Conservation (phyloP, 257 asterid species). For the Catharanthus roseus region DNA sequence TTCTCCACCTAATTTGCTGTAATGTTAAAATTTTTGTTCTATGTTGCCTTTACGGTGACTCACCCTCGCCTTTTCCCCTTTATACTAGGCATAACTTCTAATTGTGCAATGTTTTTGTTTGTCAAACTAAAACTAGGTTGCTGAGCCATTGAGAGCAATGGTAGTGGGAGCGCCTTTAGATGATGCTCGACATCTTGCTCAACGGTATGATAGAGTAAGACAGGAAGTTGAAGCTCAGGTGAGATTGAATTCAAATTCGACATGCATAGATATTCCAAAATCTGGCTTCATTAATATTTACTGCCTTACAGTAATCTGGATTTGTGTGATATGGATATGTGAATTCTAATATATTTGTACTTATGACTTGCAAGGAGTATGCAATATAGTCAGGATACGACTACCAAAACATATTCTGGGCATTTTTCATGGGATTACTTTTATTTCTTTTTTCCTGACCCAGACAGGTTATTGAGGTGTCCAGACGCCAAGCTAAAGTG, state of each 20-base stretch:
- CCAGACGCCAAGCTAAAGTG: slow-evolving; percentile 51
- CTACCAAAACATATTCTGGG: slow-evolving; percentile 1
- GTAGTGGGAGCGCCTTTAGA: slow-evolving; percentile 99
- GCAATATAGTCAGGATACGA: no score
- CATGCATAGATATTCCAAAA: not conserved
- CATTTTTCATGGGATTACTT: slow-evolving; percentile 6
- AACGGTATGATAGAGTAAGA: slow-evolving; percentile 91
- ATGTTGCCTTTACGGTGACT: not conserved
- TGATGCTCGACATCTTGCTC: slow-evolving; percentile 99
- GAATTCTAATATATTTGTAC: no score
- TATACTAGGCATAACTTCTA: not conserved
- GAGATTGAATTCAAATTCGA: not conserved
- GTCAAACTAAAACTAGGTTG: slow-evolving; percentile 42
- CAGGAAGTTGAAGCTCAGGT: slow-evolving; percentile 99
- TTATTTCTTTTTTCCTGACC: slow-evolving; percentile 17
- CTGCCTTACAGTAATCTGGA: not conserved
- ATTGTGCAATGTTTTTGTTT: not conserved
- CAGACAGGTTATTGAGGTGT: slow-evolving; percentile 58
- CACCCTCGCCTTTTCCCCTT: not conserved
- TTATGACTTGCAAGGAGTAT: no score
- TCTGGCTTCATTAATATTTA: not conserved
- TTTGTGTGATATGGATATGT: no score
- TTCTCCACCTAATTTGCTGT: not conserved
- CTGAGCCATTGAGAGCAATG: slow-evolving; percentile 97
- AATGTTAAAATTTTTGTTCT: not conserved